Conservation (phyloP, 2,329 filamentous ascomycete genomes). For the Fusarium agapanthi region DNA sequence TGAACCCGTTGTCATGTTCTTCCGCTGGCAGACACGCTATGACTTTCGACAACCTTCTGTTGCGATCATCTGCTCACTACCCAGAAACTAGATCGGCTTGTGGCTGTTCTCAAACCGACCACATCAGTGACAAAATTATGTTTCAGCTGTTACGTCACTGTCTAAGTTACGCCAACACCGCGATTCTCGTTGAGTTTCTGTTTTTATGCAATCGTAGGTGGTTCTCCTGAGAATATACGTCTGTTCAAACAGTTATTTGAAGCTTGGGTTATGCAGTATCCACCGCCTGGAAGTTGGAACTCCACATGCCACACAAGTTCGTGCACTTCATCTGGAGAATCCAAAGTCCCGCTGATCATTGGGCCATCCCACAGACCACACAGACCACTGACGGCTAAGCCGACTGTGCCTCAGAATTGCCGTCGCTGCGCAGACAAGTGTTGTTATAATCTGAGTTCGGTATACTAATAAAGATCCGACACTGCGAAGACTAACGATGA, state of each 20-base stretch:
- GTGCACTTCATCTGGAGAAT: slow-evolving; percentile 3
- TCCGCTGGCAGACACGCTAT: background rate
- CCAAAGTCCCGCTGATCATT: slow-evolving; percentile 34
- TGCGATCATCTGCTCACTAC: background rate
- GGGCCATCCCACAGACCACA: slow-evolving; percentile 16
- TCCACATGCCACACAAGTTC: background rate
- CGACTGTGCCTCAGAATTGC: slow-evolving; percentile 37
- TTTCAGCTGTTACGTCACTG: slow-evolving; percentile 1
- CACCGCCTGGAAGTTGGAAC: background rate
- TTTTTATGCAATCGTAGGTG: background rate
- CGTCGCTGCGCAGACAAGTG: background rate
- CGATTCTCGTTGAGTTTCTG: background rate
- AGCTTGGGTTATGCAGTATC: background rate
- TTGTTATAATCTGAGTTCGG: slow-evolving; percentile 9
- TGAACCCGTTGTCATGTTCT: background rate
- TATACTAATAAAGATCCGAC: slow-evolving; percentile 15
- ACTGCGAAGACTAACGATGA: slow-evolving; percentile 16
- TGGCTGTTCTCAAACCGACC: background rate
- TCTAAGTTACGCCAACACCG: background rate
- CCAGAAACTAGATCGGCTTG: background rate
- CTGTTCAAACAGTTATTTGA: background rate
- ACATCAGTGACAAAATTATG: background rate
- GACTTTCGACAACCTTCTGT: background rate
- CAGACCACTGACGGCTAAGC: slow-evolving; percentile 35
- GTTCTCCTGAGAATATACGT: background rate